Evolutionary conservation across 495 filamentous ascomycete genomes (phyloP).

Genomic region (Xylaria flabelliformis): DNA sequence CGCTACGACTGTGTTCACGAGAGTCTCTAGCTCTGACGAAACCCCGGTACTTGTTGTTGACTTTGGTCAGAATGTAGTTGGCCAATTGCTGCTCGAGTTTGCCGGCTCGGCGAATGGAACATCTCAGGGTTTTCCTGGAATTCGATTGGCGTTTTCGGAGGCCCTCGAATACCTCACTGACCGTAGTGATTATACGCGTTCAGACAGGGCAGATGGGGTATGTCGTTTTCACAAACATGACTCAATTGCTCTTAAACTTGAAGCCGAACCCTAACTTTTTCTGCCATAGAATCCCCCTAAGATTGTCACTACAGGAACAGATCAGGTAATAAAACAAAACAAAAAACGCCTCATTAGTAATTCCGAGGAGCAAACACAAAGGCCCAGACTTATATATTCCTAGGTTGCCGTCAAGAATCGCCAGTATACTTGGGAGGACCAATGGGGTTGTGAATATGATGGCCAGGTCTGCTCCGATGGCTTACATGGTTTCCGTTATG

Average conservation of each 20-base stretch:
- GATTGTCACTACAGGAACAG: conserved; percentile 46
- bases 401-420: conserved; percentile 47
- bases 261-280: conserved; percentile 6
- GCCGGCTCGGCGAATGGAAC: conserved; percentile 32
- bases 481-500: conserved; percentile 56
- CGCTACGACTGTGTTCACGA: conserved; percentile 35
- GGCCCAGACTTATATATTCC: not conserved
- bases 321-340: conserved; percentile 41
- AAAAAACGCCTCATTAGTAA: conserved; percentile 20
- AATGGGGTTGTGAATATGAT: conserved; percentile 46
- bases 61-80: conserved; percentile 55
- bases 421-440: conserved; percentile 50
- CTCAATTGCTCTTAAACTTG: conserved; percentile 9
- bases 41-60: conserved; percentile 46
- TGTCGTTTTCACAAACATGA: not conserved
- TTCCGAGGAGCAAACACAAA: not conserved
- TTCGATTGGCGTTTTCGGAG: conserved; percentile 55
- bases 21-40: conserved; percentile 20
- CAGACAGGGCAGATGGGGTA: conserved; percentile 43
- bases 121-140: conserved; percentile 41
- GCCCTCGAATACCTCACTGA: conserved; percentile 49
- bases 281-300: conserved; percentile 33
- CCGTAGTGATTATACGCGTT: conserved; percentile 53
- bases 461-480: conserved; percentile 54
- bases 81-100: conserved; percentile 38